Evolutionary conservation across 148 eudicot genomes (phyloP).

Genomic region (Rhododendron griersonianum): DNA sequence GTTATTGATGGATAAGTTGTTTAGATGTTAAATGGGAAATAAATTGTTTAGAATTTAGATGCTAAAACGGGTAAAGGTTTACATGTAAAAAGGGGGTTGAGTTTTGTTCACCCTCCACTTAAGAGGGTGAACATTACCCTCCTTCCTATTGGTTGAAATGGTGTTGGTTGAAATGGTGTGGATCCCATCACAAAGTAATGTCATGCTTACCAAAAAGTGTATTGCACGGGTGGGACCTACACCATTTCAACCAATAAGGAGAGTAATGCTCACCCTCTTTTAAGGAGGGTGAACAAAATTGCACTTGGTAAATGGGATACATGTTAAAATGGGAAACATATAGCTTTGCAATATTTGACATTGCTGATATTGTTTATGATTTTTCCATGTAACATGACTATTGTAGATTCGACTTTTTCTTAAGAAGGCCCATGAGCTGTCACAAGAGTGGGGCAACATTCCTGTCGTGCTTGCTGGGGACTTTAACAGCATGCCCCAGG

Average conservation of each 20-base stretch:
- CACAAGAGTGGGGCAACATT: constrained; percentile 59
- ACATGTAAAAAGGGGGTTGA: neutral
- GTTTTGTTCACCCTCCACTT: too few species aligned
- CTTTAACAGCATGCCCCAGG: constrained; percentile 61
- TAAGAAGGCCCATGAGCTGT: constrained; percentile 54
- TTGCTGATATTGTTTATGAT: neutral
- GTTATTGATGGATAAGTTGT: neutral
- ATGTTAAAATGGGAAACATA: neutral
- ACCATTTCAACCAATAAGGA: too few species aligned
- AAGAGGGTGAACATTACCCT: too few species aligned
- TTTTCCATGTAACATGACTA: neutral
- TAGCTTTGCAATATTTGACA: neutral
- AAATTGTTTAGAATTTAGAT: neutral
- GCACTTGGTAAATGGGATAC: neutral
- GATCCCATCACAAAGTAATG: too few species aligned
- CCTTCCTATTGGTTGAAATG: too few species aligned
- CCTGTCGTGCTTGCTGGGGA: constrained; percentile 80
- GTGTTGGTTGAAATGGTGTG: too few species aligned
- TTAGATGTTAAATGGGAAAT: neutral
- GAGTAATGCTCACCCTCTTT: too few species aligned
- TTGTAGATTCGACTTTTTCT: constrained; percentile 56
- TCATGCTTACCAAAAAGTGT: too few species aligned
- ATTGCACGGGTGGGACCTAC: too few species aligned
- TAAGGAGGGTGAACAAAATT: too few species aligned
- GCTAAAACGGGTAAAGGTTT: neutral